phyloP scores from a whole-genome alignment of 2,329 filamentous ascomycete species.

The Biscogniauxia mediterranea region DNA sequence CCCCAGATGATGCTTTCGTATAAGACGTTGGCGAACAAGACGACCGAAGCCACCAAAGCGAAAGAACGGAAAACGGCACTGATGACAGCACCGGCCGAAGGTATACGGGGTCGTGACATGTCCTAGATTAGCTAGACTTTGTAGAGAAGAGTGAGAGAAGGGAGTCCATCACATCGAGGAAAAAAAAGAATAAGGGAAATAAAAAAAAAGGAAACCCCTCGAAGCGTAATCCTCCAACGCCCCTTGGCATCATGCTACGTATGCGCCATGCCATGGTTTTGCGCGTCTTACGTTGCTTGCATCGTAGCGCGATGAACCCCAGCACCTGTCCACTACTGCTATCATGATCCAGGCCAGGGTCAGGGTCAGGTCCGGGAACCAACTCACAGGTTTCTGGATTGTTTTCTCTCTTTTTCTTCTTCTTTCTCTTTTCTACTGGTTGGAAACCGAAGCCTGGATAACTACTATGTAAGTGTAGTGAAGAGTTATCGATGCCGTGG shows the following conservation, averaged over 20 bases:
- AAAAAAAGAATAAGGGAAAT: too few species aligned
- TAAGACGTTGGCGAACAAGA: conserved; percentile 21
- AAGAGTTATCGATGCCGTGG: too few species aligned
- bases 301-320: not conserved
- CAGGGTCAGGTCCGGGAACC: not conserved
- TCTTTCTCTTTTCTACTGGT: too few species aligned
- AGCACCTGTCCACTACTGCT: not conserved
- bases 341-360: not conserved
- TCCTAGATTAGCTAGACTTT: not conserved
- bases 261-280: too few species aligned
- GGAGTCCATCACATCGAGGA: not conserved
- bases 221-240: not conserved
- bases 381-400: not conserved
- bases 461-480: too few species aligned
- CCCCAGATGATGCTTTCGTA: conserved; percentile 22
- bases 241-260: not conserved
- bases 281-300: not conserved
- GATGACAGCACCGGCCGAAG: conserved; percentile 12
- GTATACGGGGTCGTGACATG: conserved; percentile 20
- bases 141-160: not conserved
- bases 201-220: not conserved
- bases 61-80: conserved; percentile 17
- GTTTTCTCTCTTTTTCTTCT: too few species aligned
- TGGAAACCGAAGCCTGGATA: too few species aligned
- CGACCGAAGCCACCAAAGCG: conserved; percentile 19